Evolutionary conservation across 1,284 basidiomycete species (phyloP).

Genomic region (Trichosporon inkin): DNA sequence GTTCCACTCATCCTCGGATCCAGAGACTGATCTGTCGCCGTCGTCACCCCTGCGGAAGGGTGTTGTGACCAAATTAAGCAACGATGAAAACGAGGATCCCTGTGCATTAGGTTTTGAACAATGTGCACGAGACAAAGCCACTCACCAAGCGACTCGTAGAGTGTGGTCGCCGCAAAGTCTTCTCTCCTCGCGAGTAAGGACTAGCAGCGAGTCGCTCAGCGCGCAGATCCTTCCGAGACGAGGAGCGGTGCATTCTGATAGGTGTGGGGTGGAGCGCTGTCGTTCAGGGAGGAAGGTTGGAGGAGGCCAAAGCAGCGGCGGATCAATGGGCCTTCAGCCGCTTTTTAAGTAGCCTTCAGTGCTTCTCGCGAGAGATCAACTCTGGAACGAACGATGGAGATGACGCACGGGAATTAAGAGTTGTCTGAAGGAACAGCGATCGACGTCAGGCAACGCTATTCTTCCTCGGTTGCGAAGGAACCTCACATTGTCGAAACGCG

Average conservation of each 20-base stretch:
- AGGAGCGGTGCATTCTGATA: constrained; percentile 33
- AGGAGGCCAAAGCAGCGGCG: background rate
- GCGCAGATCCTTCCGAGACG: constrained; percentile 32
- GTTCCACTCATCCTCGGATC: constrained; percentile 45
- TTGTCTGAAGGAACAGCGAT: background rate
- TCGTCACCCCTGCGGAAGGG: constrained; percentile 26
- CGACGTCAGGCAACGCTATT: background rate
- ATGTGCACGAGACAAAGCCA: constrained; percentile 7
- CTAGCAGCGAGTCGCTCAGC: constrained; percentile 30
- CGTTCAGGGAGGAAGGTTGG: background rate
- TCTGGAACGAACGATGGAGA: too few species aligned
- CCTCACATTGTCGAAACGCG: background rate
- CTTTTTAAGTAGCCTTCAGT: too few species aligned
- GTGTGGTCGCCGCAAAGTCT: constrained; percentile 20
- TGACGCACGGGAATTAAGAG: too few species aligned
- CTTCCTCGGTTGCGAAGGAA: background rate
- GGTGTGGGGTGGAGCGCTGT: background rate
- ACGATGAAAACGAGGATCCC: constrained; percentile 13
- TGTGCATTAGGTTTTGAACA: background rate
- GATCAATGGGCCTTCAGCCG: too few species aligned
- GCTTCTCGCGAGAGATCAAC: too few species aligned
- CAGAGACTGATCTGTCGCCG: constrained; percentile 37
- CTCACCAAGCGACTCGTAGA: constrained; percentile 11
- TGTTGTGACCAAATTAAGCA: constrained; percentile 31
- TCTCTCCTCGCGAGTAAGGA: constrained; percentile 27